Conservation (phyloP, 2,329 filamentous ascomycete species). For the Colletotrichum incanum region DNA sequence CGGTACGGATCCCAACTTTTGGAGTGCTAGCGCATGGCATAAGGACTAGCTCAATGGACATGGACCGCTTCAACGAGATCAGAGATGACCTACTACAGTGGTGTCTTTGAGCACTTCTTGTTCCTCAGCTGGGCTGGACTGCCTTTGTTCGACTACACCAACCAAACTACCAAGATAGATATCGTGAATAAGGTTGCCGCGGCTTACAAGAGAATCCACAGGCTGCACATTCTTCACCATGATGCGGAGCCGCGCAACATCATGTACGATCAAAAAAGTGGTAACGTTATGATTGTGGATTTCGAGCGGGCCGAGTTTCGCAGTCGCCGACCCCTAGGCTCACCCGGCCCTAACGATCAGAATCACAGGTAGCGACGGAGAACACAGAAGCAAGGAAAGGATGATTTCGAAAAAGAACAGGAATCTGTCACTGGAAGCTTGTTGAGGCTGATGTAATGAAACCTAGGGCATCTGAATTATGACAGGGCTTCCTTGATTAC, state of each 20-base stretch:
- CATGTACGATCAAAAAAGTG: background rate
- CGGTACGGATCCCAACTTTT: slow-evolving; percentile 6
- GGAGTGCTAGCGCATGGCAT: slow-evolving; percentile 13
- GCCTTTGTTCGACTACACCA: slow-evolving; percentile 45
- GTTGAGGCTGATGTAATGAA: no score
- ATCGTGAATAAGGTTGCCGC: slow-evolving; percentile 26
- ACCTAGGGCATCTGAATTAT: no score
- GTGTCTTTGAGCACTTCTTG: slow-evolving; percentile 52
- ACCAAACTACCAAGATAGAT: slow-evolving; percentile 36
- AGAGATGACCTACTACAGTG: background rate
- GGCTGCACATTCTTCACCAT: background rate
- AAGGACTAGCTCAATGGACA: slow-evolving; percentile 20
- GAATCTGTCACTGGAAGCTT: no score
- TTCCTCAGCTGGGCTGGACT: slow-evolving; percentile 53
- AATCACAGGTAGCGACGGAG: no score
- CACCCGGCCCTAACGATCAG: no score
- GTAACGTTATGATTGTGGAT: no score
- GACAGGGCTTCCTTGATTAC: no score
- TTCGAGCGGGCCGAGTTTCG: no score
- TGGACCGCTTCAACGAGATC: slow-evolving; percentile 2
- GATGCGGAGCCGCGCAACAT: background rate
- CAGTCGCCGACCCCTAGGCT: no score
- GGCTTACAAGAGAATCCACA: background rate
- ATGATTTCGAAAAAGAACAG: no score
- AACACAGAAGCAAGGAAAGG: no score